Evolutionary conservation across 164 flowering plant genomes (phyloP), one percentile per base, ranked within the genome.

Genomic region (Saururus chinensis): DNA sequence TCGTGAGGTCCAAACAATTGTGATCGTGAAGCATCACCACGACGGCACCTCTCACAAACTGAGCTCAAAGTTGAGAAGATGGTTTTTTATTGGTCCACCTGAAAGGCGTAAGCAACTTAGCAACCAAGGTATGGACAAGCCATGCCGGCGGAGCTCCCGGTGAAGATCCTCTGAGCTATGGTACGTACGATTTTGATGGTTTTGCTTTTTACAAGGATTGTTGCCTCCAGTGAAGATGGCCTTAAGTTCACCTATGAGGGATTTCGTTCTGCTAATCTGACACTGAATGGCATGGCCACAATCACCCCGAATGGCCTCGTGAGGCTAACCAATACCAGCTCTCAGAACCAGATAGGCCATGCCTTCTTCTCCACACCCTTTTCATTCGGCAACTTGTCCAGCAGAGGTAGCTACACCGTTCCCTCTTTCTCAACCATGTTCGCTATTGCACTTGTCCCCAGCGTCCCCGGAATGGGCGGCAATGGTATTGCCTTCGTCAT

Each of bases 361-460:
- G 83, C 82, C 48, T 82, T 82, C 65, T 58, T 25, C 40, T 40
- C 23, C 56, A 21, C 21, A 61, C 23, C 74, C 75, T 2, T 56
- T n/a, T 45, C 21, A 5, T 19, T 40, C 20, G 16, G 24, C 14
- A 26, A n/a, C 40, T 10, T n/a, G 22, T 62, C 42, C 2, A 69
- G 21, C 53, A 23, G 19, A 7, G 17, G 19, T 7, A 24, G 0
- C 16, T 7, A 25, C 23, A 23, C 12, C 22, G 56, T 53, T 53
- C 62, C 71, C 49, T 82, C 86, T 4, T 83, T 83, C 72, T 75
- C 71, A 71, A 77, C 82, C 8, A 20, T 49, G 41, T 80, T 83
- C 41, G 82, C 77, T 19, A 80, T 83, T 55, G 66, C 74, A 0
- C 75, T 80, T 1, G 66, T 66, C 19, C 59, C 80, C 1, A 51